Conservation (phyloP, 164 flowering plant species). For the Tetracentron sinense region DNA sequence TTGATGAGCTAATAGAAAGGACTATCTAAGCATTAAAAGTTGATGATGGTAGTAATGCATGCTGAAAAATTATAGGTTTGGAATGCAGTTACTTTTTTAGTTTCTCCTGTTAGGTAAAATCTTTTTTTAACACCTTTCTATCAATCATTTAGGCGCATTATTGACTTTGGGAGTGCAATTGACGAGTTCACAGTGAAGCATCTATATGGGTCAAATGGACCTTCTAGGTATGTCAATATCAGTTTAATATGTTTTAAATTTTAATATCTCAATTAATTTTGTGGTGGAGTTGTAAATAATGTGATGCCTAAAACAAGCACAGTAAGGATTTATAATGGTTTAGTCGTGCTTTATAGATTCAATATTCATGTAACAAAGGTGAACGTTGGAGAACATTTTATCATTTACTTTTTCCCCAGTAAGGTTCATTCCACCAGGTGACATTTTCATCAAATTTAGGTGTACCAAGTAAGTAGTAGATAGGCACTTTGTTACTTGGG, state of each 20-base stretch:
- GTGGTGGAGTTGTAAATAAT: no score
- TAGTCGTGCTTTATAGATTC: no score
- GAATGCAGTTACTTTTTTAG: not conserved
- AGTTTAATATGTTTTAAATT: not conserved
- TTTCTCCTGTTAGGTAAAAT: not conserved
- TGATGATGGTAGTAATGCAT: not conserved
- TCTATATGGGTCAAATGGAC: slow-evolving; percentile 82
- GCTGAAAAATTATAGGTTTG: slow-evolving; percentile 3
- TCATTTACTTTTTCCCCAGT: no score
- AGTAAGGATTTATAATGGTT: no score
- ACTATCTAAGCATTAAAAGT: not conserved
- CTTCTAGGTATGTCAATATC: slow-evolving; percentile 62
- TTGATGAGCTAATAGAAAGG: not conserved
- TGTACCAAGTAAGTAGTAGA: no score
- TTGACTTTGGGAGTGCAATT: slow-evolving; percentile 97
- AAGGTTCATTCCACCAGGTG: no score
- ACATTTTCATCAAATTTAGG: no score
- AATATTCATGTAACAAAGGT: no score
- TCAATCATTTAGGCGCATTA: slow-evolving; percentile 71
- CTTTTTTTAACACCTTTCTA: not conserved
- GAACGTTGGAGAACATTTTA: no score
- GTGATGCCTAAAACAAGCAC: no score
- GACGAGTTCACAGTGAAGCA: slow-evolving; percentile 80
- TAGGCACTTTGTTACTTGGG: no score
- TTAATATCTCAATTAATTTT: not conserved